These are phyloP conservation scores for Exserohilum rostratum DNA, from an alignment of 2,329 filamentous ascomycete species.

Conservation along the genomic window DNA sequence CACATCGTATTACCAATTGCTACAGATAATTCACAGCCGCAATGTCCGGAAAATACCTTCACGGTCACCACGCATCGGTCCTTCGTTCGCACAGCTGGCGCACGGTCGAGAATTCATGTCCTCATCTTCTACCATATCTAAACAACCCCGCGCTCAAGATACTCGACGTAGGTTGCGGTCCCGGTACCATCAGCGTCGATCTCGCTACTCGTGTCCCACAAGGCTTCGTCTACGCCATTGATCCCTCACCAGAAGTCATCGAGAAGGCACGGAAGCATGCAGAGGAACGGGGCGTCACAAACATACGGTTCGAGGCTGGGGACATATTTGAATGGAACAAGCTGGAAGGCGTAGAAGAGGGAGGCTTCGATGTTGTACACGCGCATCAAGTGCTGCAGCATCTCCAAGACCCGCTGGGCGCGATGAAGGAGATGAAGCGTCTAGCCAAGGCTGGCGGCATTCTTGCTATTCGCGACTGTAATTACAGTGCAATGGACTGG, in stretches of 20 bases:
- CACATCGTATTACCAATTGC: background rate
- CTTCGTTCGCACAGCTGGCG: slow-evolving; percentile 54
- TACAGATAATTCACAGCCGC: background rate
- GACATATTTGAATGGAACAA: slow-evolving; percentile 53
- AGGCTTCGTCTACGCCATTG: slow-evolving; percentile 54
- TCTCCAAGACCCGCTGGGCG: slow-evolving; percentile 57
- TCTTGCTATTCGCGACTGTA: slow-evolving; percentile 53
- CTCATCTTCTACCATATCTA: slow-evolving; percentile 45
- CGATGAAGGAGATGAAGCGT: slow-evolving; percentile 61
- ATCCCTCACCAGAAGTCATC: slow-evolving; percentile 53
- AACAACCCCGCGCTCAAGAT: slow-evolving; percentile 41
- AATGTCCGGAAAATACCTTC: slow-evolving; percentile 44
- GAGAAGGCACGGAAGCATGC: slow-evolving; percentile 49
- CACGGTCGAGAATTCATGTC: slow-evolving; percentile 54
- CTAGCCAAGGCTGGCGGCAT: slow-evolving; percentile 61
- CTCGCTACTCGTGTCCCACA: slow-evolving; percentile 52
- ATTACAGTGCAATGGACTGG: slow-evolving; percentile 46
- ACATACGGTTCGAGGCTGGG: slow-evolving; percentile 49
- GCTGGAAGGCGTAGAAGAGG: slow-evolving; percentile 48
- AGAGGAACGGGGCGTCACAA: slow-evolving; percentile 43
- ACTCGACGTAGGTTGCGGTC: slow-evolving; percentile 57
- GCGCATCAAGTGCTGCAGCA: slow-evolving; percentile 65
- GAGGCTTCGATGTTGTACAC: slow-evolving; percentile 64
- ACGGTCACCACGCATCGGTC: slow-evolving; percentile 51
- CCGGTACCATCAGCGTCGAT: slow-evolving; percentile 56